Percentiles rank a stretch among this genome's conserved stretches.
These are phyloP conservation scores for Ganoderma multipileum DNA, from an alignment of 1,284 basidiomycete genomes.

Conservation along the genomic window DNA sequence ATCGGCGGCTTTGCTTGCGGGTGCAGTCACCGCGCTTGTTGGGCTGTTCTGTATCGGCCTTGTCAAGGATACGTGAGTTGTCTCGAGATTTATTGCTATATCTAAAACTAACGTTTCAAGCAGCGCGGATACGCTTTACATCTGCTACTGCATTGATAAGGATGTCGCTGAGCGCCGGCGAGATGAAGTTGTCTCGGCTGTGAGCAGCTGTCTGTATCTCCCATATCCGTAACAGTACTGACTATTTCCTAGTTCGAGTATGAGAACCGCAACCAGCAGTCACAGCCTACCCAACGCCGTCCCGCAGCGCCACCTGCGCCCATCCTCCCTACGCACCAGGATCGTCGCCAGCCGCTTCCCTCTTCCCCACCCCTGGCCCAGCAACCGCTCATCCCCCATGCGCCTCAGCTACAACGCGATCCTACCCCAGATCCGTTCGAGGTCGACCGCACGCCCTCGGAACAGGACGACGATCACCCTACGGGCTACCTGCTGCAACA, in stretches of 20 bases:
- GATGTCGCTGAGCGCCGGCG: slow-evolving; percentile 69
- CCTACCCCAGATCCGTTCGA: slow-evolving; percentile 44
- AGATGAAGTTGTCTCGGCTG: slow-evolving; percentile 74
- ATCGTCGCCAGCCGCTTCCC: slow-evolving; percentile 28
- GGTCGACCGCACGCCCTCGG: slow-evolving; percentile 40
- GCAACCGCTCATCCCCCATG: slow-evolving; percentile 23
- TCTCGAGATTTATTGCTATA: neutral
- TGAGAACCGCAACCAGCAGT: slow-evolving; percentile 45
- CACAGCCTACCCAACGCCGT: slow-evolving; percentile 25
- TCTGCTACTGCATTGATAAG: slow-evolving; percentile 90
- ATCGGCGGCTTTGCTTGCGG: slow-evolving; percentile 79
- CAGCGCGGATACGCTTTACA: slow-evolving; percentile 82
- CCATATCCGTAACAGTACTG: neutral
- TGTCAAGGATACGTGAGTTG: slow-evolving; percentile 75
- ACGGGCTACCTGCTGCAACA: slow-evolving; percentile 16
- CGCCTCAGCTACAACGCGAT: slow-evolving; percentile 29
- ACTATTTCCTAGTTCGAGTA: slow-evolving; percentile 48
- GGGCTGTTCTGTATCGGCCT: slow-evolving; percentile 85
- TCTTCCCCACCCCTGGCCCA: slow-evolving; percentile 29
- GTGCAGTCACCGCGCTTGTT: slow-evolving; percentile 81
- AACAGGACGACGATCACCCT: slow-evolving; percentile 26
- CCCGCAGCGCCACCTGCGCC: slow-evolving; percentile 25
- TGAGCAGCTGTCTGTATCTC: slow-evolving; percentile 47
- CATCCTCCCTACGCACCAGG: slow-evolving; percentile 19
- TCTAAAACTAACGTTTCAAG: neutral